These are phyloP conservation scores for Candida orba DNA, from an alignment of 805 yeast genomes.

Conservation along the genomic window DNA sequence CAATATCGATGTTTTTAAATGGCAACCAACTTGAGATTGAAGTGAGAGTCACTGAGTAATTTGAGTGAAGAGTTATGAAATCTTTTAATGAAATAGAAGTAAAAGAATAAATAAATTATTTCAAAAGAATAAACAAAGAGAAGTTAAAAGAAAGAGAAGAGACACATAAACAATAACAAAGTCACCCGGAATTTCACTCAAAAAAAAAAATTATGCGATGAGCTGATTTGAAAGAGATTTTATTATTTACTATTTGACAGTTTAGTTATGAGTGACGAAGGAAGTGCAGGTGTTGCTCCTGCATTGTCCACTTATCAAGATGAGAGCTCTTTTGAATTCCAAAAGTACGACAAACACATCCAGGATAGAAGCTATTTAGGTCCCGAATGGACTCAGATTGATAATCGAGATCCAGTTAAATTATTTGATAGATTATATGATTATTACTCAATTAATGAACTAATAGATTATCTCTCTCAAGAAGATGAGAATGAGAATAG, in stretches of 20 bases:
- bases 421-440: conserved; percentile 28
- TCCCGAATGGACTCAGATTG: conserved; percentile 12
- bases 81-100: too few species aligned
- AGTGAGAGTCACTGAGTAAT: too few species aligned
- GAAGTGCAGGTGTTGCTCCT: conserved; percentile 44
- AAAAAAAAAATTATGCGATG: not conserved
- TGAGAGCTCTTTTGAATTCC: conserved; percentile 45
- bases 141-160: too few species aligned
- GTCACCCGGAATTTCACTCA: not conserved
- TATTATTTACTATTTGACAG: not conserved
- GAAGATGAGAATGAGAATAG: conserved; percentile 23
- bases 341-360: conserved; percentile 28
- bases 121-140: too few species aligned
- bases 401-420: conserved; percentile 14
- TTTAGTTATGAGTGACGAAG: conserved; percentile 1
- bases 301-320: conserved; percentile 70
- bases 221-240: not conserved
- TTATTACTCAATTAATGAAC: conserved; percentile 49
- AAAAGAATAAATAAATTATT: too few species aligned
- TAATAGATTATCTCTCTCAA: conserved; percentile 33
- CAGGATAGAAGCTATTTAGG: conserved; percentile 27
- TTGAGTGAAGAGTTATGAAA: too few species aligned
- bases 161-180: too few species aligned
- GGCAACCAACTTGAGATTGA: too few species aligned
- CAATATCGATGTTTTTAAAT: too few species aligned